These are phyloP conservation scores for Claviceps lovelessii DNA, from an alignment of 2,329 filamentous ascomycete species.

Conservation along the genomic window DNA sequence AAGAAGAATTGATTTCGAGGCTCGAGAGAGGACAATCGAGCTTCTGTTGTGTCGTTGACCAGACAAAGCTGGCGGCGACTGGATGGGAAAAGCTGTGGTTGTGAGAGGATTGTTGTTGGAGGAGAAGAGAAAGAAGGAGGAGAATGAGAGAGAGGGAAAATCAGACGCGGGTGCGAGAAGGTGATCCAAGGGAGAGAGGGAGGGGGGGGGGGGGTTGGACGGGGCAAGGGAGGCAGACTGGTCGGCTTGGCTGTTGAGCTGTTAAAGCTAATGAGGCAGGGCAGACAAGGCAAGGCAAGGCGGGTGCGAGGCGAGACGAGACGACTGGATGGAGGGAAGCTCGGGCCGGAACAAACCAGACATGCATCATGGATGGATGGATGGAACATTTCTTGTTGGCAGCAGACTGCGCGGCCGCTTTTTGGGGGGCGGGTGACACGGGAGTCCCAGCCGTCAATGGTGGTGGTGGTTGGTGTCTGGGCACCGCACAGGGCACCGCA, in stretches of 20 bases:
- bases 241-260: not conserved
- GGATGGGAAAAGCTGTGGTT: constrained; percentile 2
- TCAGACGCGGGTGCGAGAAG: not conserved
- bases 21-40: not conserved
- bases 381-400: no score
- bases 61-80: constrained; percentile 3
- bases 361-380: no score
- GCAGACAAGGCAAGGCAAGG: no score
- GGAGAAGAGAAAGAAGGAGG: not conserved
- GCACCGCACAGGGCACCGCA: no score
- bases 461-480: no score
- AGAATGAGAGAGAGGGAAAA: constrained; percentile 3
- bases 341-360: not conserved
- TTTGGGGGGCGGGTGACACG: no score
- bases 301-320: no score
- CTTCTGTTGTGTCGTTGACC: constrained; percentile 1
- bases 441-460: no score
- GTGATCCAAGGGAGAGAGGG: not conserved
- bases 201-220: not conserved
- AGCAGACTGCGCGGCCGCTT: no score
- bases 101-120: constrained; percentile 3
- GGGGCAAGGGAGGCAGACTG: not conserved
- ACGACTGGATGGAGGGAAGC: not conserved
- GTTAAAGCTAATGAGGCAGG: not conserved
- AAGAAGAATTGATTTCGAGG: not conserved